Conservation (phyloP, 208 protist species). For the Acanthamoeba polyphaga region DNA sequence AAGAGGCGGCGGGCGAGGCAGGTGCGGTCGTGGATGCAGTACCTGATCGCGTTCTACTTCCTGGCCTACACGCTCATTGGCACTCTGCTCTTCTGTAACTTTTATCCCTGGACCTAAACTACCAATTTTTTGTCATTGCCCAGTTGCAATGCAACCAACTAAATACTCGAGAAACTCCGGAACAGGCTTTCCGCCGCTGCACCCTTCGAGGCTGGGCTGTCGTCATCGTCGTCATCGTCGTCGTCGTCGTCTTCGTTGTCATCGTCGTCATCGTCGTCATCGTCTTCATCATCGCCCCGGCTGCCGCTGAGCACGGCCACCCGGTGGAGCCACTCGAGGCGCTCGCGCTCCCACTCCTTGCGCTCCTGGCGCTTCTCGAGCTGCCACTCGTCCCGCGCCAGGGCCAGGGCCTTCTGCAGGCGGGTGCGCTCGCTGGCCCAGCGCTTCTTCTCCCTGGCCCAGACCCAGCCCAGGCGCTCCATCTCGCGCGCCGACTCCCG, state of each 20-base stretch:
- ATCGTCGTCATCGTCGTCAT: neutral
- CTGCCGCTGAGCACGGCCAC: neutral
- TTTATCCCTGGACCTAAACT: slow-evolving; percentile 83
- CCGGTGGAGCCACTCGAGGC: neutral
- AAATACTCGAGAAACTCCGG: too few species aligned
- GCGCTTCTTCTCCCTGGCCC: neutral
- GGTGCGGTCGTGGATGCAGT: neutral
- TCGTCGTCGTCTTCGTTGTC: too few species aligned
- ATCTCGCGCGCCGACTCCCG: neutral
- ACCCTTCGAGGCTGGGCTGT: too few species aligned
- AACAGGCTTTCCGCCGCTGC: too few species aligned
- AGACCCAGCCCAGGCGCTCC: neutral
- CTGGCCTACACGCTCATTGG: slow-evolving; percentile 82
- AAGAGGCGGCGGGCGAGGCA: neutral
- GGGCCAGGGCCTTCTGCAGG: neutral
- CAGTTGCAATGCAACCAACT: too few species aligned
- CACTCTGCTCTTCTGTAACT: slow-evolving; percentile 80
- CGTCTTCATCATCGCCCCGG: neutral
- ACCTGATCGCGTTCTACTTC: slow-evolving; percentile 78
- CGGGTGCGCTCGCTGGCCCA: neutral
- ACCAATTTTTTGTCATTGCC: neutral
- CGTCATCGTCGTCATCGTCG: too few species aligned
- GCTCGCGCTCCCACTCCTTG: neutral
- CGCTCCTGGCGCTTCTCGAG: neutral
- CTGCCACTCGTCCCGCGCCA: neutral